These are phyloP conservation scores for Knoxia roxburghii DNA, from an alignment of 257 asterid genomes.

Conservation along the genomic window DNA sequence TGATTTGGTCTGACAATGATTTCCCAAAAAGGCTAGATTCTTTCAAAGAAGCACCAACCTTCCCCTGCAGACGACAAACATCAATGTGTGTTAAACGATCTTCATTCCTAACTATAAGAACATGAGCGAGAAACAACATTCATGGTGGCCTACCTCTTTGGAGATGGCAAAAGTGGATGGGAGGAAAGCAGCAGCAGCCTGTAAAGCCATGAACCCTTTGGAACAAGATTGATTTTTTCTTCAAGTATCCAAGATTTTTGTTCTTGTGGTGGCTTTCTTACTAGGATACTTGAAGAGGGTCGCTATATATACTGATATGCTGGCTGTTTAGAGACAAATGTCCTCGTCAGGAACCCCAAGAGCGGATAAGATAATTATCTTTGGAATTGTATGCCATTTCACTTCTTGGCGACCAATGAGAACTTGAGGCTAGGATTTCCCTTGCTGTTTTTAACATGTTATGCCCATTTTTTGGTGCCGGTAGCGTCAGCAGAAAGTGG, in stretches of 20 bases:
- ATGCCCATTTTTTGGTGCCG: not conserved
- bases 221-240: not conserved
- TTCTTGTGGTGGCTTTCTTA: not conserved
- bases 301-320: slow-evolving; percentile 22
- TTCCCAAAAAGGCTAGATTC: slow-evolving; percentile 68
- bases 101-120: not conserved
- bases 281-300: slow-evolving; percentile 16
- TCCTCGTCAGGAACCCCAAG: slow-evolving; percentile 7
- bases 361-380: slow-evolving; percentile 57
- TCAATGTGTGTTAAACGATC: not conserved
- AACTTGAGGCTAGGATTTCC: slow-evolving; percentile 49
- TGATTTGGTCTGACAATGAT: slow-evolving; percentile 51
- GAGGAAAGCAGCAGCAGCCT: slow-evolving; percentile 60
- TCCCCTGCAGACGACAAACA: slow-evolving; percentile 46
- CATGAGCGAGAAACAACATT: not conserved
- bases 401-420: slow-evolving; percentile 50
- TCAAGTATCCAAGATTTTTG: not conserved
- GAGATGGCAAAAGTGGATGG: slow-evolving; percentile 56
- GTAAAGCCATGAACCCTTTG: slow-evolving; percentile 59
- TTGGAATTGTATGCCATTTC: slow-evolving; percentile 42
- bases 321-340: slow-evolving; percentile 16
- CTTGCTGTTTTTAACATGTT: slow-evolving; percentile 21
- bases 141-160: slow-evolving; percentile 46
- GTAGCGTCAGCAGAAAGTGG: not conserved
- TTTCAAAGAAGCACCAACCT: slow-evolving; percentile 43